Percentiles rank a stretch among this genome's conserved stretches.
Conservation (phyloP, 352 stramenopile genomes). For the Phytophthora litchii region DNA sequence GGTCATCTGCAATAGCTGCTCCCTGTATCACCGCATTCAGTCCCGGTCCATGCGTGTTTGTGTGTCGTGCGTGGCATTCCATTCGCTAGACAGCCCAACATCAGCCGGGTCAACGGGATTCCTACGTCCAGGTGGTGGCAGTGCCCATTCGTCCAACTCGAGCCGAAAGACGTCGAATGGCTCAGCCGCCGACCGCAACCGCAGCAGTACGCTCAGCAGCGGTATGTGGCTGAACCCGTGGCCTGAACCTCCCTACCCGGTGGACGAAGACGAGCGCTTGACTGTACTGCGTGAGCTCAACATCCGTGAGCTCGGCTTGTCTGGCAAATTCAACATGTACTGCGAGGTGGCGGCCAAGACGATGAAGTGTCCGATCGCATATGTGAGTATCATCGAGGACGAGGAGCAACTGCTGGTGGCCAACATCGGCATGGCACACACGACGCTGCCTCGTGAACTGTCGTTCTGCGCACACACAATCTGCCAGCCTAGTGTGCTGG, state of each 20-base stretch:
- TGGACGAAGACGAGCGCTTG: constrained; percentile 82
- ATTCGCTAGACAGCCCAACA: constrained; percentile 79
- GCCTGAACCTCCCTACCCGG: constrained; percentile 80
- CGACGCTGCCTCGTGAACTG: constrained; percentile 77
- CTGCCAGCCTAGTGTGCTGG: constrained; percentile 76
- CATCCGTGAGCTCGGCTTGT: constrained; percentile 71
- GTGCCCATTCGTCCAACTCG: constrained; percentile 37
- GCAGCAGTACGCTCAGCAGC: constrained; percentile 64
- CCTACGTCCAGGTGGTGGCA: constrained; percentile 36
- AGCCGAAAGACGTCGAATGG: constrained; percentile 73
- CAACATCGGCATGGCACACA: constrained; percentile 87
- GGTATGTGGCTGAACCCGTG: constrained; percentile 82
- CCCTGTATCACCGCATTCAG: constrained; percentile 84
- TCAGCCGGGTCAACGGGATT: constrained; percentile 58
- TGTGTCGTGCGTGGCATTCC: constrained; percentile 84
- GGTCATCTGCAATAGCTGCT: constrained; percentile 88
- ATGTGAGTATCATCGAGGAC: constrained; percentile 87
- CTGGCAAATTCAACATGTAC: constrained; percentile 89
- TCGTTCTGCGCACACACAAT: constrained; percentile 90
- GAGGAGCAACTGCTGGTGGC: constrained; percentile 84
- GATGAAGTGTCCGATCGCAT: constrained; percentile 88
- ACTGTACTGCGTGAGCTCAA: constrained; percentile 78
- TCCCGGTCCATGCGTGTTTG: constrained; percentile 87
- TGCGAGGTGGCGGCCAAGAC: constrained; percentile 88
- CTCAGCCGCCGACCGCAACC: constrained; percentile 36